Evolutionary conservation across 306 rosid genomes (phyloP), one percentile per base, ranked within the genome.

Genomic region (Fragaria nilgerrensis): DNA sequence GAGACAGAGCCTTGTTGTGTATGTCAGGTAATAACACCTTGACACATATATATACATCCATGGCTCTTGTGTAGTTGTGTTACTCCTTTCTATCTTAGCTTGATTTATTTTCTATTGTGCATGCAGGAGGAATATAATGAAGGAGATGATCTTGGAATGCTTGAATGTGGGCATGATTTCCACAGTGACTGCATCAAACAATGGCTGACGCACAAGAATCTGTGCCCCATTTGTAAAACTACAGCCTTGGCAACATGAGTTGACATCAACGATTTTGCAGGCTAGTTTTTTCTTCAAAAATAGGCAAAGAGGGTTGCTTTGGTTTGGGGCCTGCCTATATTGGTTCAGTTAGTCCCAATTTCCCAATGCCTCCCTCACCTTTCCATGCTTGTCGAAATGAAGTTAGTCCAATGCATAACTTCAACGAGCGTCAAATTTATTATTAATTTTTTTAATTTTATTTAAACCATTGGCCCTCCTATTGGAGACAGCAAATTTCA

Each of bases 171-270:
- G 64, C 99, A 96, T 52, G 92, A 87, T 81, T 92, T 83, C 81
- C 99, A 96, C 78, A 65, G 72, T 0, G 62, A 74, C 20, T 96
- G 99, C 83, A 85, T 96, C 45, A 91, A 89, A 86, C 90, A 87
- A 80, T 96, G 99, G 99, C 74, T 96, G 83, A 86, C 77, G 81
- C 94, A 85, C 50, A 96, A 92, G 96, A 96, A 96, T 83, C 63
- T 92, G 77, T 96, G 99, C 55, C 99, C 99, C 68, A 87, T 96
- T 81, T 96, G 99, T 78, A 96, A 96, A 90, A 89, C 92, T 65
- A 87, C 96, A 1, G 99, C 94, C 63, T 73, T 96, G 86, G 83
- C 85, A 75, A 80, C 87, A 58, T 87, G 89, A 95, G 83, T 45
- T 62, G 45, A 32, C 70, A 59, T 78, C 55, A 45, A 65, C 17